These are phyloP conservation scores for Puya raimondii DNA, from an alignment of 176 grass and related monocot genomes.

Conservation along the genomic window DNA sequence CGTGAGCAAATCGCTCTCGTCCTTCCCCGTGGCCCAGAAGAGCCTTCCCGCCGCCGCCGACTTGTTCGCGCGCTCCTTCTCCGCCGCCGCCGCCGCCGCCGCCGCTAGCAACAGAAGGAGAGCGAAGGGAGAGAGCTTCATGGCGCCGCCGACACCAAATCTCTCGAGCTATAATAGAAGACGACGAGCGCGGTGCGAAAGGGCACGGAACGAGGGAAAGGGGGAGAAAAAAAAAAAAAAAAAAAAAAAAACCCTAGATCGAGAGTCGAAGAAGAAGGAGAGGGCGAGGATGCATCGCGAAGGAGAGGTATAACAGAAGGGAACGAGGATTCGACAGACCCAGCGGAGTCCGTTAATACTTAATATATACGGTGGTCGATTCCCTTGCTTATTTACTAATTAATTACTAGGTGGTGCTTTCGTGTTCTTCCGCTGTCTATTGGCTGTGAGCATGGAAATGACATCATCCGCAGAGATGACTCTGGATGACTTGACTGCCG, in stretches of 20 bases:
- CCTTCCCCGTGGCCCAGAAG: constrained; percentile 40
- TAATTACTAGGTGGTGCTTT: not conserved
- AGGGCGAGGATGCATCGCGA: not conserved
- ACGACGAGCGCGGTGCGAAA: no score
- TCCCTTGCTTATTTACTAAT: not conserved
- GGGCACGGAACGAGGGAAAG: not conserved
- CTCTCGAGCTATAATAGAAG: not conserved
- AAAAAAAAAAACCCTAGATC: not conserved
- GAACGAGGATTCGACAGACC: not conserved
- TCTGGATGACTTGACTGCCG: no score
- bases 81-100: constrained; percentile 10
- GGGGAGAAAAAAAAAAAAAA: no score
- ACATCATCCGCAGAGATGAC: not conserved
- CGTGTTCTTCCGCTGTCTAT: constrained; percentile 26
- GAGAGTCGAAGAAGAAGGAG: not conserved
- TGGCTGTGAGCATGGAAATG: constrained; percentile 8
- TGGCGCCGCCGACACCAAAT: not conserved
- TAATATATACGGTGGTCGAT: no score
- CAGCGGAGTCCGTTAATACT: not conserved
- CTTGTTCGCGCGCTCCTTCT: constrained; percentile 31
- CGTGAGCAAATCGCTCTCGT: constrained; percentile 29
- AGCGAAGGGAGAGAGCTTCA: not conserved
- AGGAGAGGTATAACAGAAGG: not conserved
- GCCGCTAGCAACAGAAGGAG: constrained; percentile 6
- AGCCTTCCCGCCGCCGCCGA: constrained; percentile 20